These are phyloP conservation scores for Agaricus sinodeliciosus DNA, from an alignment of 768 basidiomycete species.

Conservation along the genomic window DNA sequence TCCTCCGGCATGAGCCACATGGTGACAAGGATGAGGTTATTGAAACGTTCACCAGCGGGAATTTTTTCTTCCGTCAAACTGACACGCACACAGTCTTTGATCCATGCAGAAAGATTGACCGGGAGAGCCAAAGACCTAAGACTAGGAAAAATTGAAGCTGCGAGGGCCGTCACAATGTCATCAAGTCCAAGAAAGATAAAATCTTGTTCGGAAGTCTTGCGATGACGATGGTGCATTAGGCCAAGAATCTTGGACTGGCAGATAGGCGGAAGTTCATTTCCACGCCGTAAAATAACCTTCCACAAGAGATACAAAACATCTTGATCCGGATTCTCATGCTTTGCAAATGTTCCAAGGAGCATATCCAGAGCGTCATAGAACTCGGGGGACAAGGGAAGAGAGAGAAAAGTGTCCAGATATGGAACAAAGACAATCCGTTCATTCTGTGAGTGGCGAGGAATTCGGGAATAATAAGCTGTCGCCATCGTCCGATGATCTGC, in stretches of 20 bases:
- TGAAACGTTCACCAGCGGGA: constrained; percentile 1
- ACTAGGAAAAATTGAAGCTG: constrained; percentile 1
- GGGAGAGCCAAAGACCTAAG: background rate
- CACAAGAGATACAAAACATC: constrained; percentile 30
- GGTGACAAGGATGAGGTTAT: constrained; percentile 5
- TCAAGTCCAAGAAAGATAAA: background rate
- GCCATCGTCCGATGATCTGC: constrained; percentile 22
- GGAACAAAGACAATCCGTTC: constrained; percentile 39
- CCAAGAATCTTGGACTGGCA: constrained; percentile 28
- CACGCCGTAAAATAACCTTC: constrained; percentile 26
- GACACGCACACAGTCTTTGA: background rate
- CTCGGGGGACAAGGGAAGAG: background rate
- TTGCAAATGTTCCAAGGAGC: constrained; percentile 8
- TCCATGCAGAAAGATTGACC: background rate
- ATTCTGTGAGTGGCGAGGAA: constrained; percentile 21
- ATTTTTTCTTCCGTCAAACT: background rate
- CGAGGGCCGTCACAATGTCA: constrained; percentile 2
- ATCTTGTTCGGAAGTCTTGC: background rate
- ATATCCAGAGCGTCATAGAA: background rate
- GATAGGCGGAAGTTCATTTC: constrained; percentile 16
- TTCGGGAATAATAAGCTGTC: constrained; percentile 31
- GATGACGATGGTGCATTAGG: constrained; percentile 27
- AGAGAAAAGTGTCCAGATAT: constrained; percentile 36
- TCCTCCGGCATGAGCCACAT: background rate
- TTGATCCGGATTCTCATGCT: constrained; percentile 20